phyloP scores from a whole-genome alignment of 768 basidiomycete species.

The Roridomyces roridus region DNA sequence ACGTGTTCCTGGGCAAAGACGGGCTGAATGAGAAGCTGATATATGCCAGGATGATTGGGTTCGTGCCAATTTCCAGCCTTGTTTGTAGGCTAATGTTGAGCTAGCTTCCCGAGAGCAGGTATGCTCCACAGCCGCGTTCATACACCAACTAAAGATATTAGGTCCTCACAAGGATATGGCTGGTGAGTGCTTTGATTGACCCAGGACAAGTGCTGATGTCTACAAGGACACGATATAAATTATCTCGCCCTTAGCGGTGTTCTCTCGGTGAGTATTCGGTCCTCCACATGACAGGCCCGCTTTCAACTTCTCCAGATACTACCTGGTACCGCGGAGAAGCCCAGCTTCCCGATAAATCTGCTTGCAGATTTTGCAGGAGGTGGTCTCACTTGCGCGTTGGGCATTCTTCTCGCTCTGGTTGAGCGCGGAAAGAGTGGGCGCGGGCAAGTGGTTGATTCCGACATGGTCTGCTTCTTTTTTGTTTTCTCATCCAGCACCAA shows the following conservation, averaged over 20 bases:
- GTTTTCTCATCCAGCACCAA: background rate
- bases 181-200: too few relatives aligned
- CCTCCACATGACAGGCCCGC: background rate
- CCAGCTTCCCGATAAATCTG: conserved; percentile 75
- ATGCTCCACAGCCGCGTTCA: background rate
- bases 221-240: conserved; percentile 81
- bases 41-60: conserved; percentile 82
- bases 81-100: background rate
- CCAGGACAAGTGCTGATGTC: too few relatives aligned
- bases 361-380: conserved; percentile 87
- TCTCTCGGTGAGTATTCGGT: conserved; percentile 54
- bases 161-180: conserved; percentile 81
- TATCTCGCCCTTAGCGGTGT: conserved; percentile 83
- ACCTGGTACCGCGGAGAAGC: conserved; percentile 67
- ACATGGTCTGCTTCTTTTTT: conserved; percentile 64
- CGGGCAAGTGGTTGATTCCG: conserved; percentile 76
- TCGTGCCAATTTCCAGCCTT: conserved; percentile 31
- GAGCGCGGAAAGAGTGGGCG: conserved; percentile 68
- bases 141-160: conserved; percentile 33
- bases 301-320: conserved; percentile 54
- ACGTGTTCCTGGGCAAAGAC: conserved; percentile 65
- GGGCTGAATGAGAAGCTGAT: conserved; percentile 70
- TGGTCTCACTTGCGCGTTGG: conserved; percentile 71
- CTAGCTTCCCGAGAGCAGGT: conserved; percentile 71
- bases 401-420: conserved; percentile 77